A percentile compares a stretch with the other conserved stretches of the same genome.
These are phyloP conservation scores for Sanghuangporus weigelae DNA, from an alignment of 1,284 basidiomycete genomes.

Conservation along the genomic window DNA sequence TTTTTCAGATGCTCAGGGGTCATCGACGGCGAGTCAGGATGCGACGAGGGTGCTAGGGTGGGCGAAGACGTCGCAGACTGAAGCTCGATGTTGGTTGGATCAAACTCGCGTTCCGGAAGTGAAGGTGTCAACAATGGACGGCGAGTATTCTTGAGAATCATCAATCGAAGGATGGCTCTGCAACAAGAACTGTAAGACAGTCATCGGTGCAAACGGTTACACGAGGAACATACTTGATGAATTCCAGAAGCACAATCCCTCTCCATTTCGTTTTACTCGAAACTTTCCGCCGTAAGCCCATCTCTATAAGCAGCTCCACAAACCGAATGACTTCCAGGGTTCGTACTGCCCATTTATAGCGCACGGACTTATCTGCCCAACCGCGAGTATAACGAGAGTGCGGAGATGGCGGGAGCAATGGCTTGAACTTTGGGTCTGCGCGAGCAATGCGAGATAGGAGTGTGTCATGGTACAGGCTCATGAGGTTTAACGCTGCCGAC, in stretches of 20 bases:
- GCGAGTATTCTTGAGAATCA: conserved; percentile 65
- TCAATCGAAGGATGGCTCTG: conserved; percentile 69
- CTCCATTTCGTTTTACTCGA: conserved; percentile 63
- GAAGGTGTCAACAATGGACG: conserved; percentile 71
- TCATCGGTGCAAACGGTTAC: background rate
- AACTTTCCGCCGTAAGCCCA: conserved; percentile 71
- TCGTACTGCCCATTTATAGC: conserved; percentile 75
- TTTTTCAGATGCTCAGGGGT: conserved; percentile 75
- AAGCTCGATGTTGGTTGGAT: conserved; percentile 61
- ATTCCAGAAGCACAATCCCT: conserved; percentile 67
- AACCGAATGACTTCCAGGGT: conserved; percentile 71
- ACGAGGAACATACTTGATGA: conserved; percentile 58
- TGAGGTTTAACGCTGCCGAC: conserved; percentile 65
- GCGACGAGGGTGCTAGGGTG: conserved; percentile 49
- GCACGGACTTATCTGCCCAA: conserved; percentile 62
- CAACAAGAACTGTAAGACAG: background rate
- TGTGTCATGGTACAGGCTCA: conserved; percentile 86
- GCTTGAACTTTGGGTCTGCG: conserved; percentile 59
- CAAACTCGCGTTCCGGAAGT: conserved; percentile 82
- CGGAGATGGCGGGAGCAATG: conserved; percentile 58
- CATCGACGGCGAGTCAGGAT: conserved; percentile 42
- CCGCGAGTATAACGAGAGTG: conserved; percentile 80
- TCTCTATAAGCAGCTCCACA: conserved; percentile 80
- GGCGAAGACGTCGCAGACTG: conserved; percentile 50
- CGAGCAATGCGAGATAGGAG: conserved; percentile 65